A percentile compares a stretch with the other conserved stretches of the same genome.
Conservation (phyloP, 768 basidiomycete species). For the Daedalea quercina region DNA sequence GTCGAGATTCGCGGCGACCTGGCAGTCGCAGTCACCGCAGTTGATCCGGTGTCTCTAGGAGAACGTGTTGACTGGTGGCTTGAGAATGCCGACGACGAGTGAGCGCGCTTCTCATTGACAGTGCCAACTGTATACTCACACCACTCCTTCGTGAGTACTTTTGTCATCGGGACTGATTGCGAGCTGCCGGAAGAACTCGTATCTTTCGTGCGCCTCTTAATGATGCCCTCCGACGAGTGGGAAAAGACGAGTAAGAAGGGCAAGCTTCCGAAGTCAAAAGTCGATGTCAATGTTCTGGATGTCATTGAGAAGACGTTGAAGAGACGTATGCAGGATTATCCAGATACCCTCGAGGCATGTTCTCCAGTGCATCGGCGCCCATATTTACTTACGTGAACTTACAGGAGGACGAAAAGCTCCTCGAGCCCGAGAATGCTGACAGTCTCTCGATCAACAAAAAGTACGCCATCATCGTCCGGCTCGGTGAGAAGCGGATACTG, state of each 20-base stretch:
- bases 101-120: slow-evolving; percentile 21
- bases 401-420: slow-evolving; percentile 47
- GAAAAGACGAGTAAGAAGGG: slow-evolving; percentile 50
- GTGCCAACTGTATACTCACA: neutral
- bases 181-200: slow-evolving; percentile 50
- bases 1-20: slow-evolving; percentile 73
- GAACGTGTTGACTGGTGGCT: slow-evolving; percentile 92
- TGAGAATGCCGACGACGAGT: slow-evolving; percentile 89
- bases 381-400: neutral
- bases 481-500: slow-evolving; percentile 77
- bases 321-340: slow-evolving; percentile 47
- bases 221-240: slow-evolving; percentile 53
- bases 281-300: slow-evolving; percentile 40
- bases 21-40: slow-evolving; percentile 34
- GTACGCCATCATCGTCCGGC: slow-evolving; percentile 64
- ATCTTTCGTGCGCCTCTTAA: slow-evolving; percentile 60
- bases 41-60: slow-evolving; percentile 24
- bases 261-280: slow-evolving; percentile 68
- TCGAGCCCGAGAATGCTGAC: slow-evolving; percentile 19
- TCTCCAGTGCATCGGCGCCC: neutral
- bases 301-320: slow-evolving; percentile 44
- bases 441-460: slow-evolving; percentile 39
- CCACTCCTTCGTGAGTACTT: slow-evolving; percentile 34
- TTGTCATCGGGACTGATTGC: slow-evolving; percentile 45
- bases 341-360: slow-evolving; percentile 53